phyloP scores from a whole-genome alignment of 495 filamentous ascomycete species.

The Aspergillus sclerotiicarbonarius region DNA sequence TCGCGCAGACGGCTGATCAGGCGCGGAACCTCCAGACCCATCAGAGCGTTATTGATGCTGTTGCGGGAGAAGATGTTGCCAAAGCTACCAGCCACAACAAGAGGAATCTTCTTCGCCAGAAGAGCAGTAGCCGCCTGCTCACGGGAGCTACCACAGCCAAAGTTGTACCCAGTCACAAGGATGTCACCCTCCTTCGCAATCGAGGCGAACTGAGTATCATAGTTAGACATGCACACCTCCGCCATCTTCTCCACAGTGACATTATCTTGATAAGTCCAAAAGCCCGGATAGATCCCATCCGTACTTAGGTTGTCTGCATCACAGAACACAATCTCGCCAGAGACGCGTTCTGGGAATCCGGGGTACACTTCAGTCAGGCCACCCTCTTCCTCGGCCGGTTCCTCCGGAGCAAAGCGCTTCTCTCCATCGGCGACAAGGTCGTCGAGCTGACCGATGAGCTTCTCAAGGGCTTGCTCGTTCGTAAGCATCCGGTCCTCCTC shows the following conservation, averaged over 20 bases:
- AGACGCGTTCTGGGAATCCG: conserved; percentile 51
- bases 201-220: conserved; percentile 65
- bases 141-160: conserved; percentile 47
- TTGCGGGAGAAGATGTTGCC: conserved; percentile 83
- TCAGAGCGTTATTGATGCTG: conserved; percentile 88
- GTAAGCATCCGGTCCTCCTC: conserved; percentile 60
- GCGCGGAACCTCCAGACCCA: conserved; percentile 77
- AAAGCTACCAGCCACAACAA: conserved; percentile 84
- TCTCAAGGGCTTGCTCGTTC: conserved; percentile 53
- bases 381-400: conserved; percentile 18
- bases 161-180: conserved; percentile 54
- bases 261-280: conserved; percentile 88
- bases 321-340: conserved; percentile 54
- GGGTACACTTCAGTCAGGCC: conserved; percentile 46
- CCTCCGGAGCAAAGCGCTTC: conserved; percentile 32
- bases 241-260: conserved; percentile 76
- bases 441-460: conserved; percentile 58
- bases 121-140: conserved; percentile 92
- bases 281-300: conserved; percentile 80
- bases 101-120: conserved; percentile 71
- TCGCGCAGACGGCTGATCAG: conserved; percentile 69
- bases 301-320: conserved; percentile 56
- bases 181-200: conserved; percentile 69
- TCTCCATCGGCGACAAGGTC: conserved; percentile 55
- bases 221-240: conserved; percentile 88